phyloP scores from a whole-genome alignment of 139 green algal species.

The Chlamydomonas sp. region DNA sequence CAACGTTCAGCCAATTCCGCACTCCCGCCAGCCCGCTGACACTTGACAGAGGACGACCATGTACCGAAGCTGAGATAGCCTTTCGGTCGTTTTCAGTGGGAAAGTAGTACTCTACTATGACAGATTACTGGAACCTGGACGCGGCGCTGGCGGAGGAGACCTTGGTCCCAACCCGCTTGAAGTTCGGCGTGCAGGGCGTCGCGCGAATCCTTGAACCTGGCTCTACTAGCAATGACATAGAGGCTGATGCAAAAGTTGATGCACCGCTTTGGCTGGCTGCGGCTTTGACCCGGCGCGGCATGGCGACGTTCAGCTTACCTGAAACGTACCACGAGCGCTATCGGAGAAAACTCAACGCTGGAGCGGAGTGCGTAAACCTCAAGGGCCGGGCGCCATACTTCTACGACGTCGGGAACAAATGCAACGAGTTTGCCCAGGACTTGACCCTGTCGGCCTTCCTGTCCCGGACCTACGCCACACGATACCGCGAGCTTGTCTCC shows the following conservation, averaged over 20 bases:
- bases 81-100: background rate
- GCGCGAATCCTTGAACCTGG: conserved; percentile 38
- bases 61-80: no score
- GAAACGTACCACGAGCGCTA: conserved; percentile 52
- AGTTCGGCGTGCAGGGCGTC: conserved; percentile 33
- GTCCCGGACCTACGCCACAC: conserved; percentile 38
- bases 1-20: no score
- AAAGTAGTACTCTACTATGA: background rate
- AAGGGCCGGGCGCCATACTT: conserved; percentile 49
- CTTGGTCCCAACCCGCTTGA: conserved; percentile 29
- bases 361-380: conserved; percentile 50
- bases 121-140: conserved; percentile 36
- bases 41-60: no score
- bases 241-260: background rate
- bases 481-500: conserved; percentile 56
- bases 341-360: conserved; percentile 44
- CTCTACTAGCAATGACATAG: conserved; percentile 14
- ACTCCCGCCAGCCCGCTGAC: no score
- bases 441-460: conserved; percentile 45
- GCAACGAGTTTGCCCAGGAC: conserved; percentile 49
- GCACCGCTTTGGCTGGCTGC: conserved; percentile 46
- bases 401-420: conserved; percentile 57
- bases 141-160: conserved; percentile 44
- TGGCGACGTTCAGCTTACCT: conserved; percentile 40
- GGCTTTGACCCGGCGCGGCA: conserved; percentile 16